Base-by-base conservation (phyloP, 2,329 filamentous ascomycete genomes). In the Cordyceps militaris region DNA sequence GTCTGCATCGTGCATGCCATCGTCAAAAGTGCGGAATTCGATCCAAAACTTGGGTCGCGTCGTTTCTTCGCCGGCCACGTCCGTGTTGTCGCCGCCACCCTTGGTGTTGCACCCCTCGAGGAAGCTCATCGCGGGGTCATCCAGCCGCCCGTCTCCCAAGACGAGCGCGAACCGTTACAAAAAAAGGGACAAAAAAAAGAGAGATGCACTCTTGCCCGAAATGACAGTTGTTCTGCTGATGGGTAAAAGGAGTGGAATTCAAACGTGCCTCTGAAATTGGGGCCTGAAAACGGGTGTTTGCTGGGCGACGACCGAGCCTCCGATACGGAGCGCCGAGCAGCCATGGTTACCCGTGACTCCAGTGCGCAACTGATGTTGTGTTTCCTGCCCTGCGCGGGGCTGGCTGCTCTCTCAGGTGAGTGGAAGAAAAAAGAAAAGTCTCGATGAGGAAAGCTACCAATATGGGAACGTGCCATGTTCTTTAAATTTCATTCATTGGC, bases 21-120 rank as follows among this genome's bases (percentile, higher is more conserved):
- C 74, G 61, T 70, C 69, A 64, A 76, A 69, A 48, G 76, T 70
- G 57, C 72, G 71, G 63, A 79, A 79, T 58, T 76, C 71, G 42
- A 79, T 73, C 72, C 73, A 75, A 67, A 78, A 75, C 52, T 63
- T 64, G 43, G 70, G 67, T 44, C 65, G 60, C 4, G 61, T 61
- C 38, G 63, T 65, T 49, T 67, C 63, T 13, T 66, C 64, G 24
- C 24, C 14, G 11, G 21, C 10, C 23, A 14, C 21, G 21, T 34
- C 26, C 28, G 30, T 46, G 43, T 16, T 14, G 26, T n/a, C 19
- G 26, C 46, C 54, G 14, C 24, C 24, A 11, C 16, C 21, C 16
- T 34, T 56, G 34, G 26, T 40, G 19, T 40, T n/a, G 13, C 10
- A 21, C 44, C 34, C 44, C 32, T 38, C 34, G 13, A 50, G 19